Evolutionary conservation across 495 filamentous ascomycete genomes (phyloP).

Genomic region (Penicillium desertorum): DNA sequence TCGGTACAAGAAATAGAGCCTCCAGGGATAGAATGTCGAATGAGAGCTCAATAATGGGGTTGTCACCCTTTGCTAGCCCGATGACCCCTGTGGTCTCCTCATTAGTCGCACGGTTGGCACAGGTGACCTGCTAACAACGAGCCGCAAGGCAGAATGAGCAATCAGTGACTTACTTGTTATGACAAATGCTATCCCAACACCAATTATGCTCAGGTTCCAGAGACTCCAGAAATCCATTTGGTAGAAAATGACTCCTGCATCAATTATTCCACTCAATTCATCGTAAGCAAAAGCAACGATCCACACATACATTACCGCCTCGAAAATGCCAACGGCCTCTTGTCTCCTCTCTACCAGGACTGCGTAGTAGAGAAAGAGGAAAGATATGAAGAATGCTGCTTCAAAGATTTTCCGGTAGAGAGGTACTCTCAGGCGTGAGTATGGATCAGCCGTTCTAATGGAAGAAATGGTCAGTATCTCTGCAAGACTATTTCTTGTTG

Average conservation of each 20-base stretch:
- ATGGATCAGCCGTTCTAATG: slow-evolving; percentile 69
- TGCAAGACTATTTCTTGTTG: background rate
- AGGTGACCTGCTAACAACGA: background rate
- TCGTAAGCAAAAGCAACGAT: slow-evolving; percentile 87
- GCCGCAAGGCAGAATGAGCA: slow-evolving; percentile 17
- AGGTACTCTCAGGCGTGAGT: slow-evolving; percentile 82
- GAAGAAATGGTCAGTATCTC: slow-evolving; percentile 12
- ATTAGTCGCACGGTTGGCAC: slow-evolving; percentile 12
- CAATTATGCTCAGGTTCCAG: slow-evolving; percentile 85
- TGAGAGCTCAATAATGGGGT: slow-evolving; percentile 66
- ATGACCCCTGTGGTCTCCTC: slow-evolving; percentile 55
- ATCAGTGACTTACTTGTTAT: slow-evolving; percentile 60
- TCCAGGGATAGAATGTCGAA: slow-evolving; percentile 89
- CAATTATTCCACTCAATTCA: slow-evolving; percentile 76
- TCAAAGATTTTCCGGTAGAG: slow-evolving; percentile 90
- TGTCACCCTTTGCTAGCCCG: slow-evolving; percentile 63
- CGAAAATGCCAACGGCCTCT: slow-evolving; percentile 48
- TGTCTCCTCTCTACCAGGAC: slow-evolving; percentile 67
- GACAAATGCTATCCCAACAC: slow-evolving; percentile 74
- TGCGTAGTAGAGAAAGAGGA: slow-evolving; percentile 79
- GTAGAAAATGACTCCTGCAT: slow-evolving; percentile 82
- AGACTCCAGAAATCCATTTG: slow-evolving; percentile 86
- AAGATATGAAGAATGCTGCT: slow-evolving; percentile 79
- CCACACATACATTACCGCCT: slow-evolving; percentile 60
- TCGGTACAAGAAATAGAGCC: slow-evolving; percentile 85